A percentile compares a stretch with the other conserved stretches of the same genome.
phyloP scores from a whole-genome alignment of 73 alveolate species.

The Paramecium octaurelia region DNA sequence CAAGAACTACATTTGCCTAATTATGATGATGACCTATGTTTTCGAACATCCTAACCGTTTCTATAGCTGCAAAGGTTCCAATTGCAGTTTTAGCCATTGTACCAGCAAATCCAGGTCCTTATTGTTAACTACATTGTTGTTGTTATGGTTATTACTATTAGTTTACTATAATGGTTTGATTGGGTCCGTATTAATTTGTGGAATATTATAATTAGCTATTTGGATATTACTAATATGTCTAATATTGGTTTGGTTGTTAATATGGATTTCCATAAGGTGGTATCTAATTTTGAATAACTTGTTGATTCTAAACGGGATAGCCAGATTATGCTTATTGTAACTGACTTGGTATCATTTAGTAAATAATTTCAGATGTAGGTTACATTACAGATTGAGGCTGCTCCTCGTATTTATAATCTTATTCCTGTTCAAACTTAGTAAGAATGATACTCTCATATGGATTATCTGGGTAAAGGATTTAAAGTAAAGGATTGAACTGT shows the following conservation, averaged over 20 bases:
- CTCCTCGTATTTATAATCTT: neutral
- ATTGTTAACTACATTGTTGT: neutral
- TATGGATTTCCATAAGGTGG: neutral
- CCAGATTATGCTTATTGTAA: neutral
- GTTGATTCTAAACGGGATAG: neutral
- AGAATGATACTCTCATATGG: neutral
- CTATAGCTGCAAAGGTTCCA: constrained; percentile 32
- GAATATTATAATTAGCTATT: neutral
- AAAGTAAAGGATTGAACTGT: neutral
- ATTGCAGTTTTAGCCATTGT: neutral
- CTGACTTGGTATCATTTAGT: neutral
- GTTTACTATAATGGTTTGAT: neutral
- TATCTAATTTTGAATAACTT: neutral
- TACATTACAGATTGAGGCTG: neutral
- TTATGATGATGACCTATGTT: neutral
- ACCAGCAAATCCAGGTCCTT: constrained; percentile 12
- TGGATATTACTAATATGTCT: neutral
- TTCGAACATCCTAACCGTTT: neutral
- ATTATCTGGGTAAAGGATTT: neutral
- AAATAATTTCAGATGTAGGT: neutral
- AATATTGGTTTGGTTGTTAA: neutral
- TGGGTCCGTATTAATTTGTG: neutral
- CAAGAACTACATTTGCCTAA: neutral
- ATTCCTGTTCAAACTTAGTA: neutral
- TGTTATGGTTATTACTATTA: neutral